These are phyloP conservation scores for Davidsoniella virescens DNA, from an alignment of 2,329 filamentous ascomycete genomes.

Conservation along the genomic window DNA sequence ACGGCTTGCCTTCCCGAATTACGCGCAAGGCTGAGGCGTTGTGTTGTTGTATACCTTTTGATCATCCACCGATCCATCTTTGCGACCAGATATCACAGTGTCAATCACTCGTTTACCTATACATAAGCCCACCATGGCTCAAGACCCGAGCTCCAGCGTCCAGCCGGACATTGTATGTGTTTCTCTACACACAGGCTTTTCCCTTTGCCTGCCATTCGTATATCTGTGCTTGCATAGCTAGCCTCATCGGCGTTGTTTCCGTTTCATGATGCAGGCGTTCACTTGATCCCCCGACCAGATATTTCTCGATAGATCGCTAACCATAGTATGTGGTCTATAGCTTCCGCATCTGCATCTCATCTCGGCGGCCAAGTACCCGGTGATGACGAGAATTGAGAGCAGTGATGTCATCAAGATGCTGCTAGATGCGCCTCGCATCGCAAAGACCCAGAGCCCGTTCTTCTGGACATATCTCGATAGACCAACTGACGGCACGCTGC, in stretches of 20 bases:
- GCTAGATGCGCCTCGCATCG: slow-evolving; percentile 66
- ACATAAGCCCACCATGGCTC: slow-evolving; percentile 21
- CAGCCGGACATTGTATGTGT: slow-evolving; percentile 26
- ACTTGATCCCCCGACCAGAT: background rate
- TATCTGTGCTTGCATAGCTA: slow-evolving; percentile 3
- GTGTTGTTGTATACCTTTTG: background rate
- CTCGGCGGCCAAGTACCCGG: slow-evolving; percentile 66
- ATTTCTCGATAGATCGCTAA: background rate
- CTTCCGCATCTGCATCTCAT: slow-evolving; percentile 81
- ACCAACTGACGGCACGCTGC: slow-evolving; percentile 64
- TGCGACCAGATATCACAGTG: background rate
- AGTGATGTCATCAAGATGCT: slow-evolving; percentile 73
- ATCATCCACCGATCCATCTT: background rate
- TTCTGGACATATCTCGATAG: slow-evolving; percentile 84
- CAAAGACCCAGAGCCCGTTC: slow-evolving; percentile 71
- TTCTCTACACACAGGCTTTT: slow-evolving; percentile 11
- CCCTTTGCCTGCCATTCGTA: no score
- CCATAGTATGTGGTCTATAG: slow-evolving; percentile 26
- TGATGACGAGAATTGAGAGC: slow-evolving; percentile 52
- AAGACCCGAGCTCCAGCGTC: slow-evolving; percentile 27
- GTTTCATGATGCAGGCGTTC: background rate
- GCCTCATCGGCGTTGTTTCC: background rate
- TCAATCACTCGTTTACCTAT: background rate
- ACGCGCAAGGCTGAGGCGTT: slow-evolving; percentile 7
- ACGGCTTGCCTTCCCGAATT: no score